phyloP scores from a whole-genome alignment of 768 basidiomycete species.

The Phlebiopsis flavidoalba region DNA sequence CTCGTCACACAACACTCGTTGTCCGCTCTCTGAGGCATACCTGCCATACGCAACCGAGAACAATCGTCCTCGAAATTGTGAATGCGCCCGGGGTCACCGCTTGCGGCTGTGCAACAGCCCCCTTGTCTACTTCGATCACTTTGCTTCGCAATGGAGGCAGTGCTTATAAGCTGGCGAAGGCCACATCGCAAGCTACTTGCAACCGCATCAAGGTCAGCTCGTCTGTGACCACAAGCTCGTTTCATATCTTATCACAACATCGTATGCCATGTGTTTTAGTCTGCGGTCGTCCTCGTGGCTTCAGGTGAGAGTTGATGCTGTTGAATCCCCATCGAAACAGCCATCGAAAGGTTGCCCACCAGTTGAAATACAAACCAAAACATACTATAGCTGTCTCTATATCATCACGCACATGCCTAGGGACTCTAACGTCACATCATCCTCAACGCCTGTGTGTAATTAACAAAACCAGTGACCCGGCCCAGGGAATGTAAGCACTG shows the following conservation, averaged over 20 bases:
- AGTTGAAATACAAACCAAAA: too few species aligned
- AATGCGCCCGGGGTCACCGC: constrained; percentile 72
- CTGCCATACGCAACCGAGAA: constrained; percentile 76
- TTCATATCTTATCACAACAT: too few species aligned
- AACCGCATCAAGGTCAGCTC: neutral
- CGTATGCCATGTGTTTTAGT: constrained; percentile 2
- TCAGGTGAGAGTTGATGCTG: neutral
- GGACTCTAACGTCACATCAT: too few species aligned
- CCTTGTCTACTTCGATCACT: constrained; percentile 82
- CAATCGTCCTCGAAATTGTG: constrained; percentile 61
- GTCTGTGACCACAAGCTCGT: too few species aligned
- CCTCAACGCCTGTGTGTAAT: too few species aligned
- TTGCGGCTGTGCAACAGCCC: constrained; percentile 76
- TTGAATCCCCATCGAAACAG: too few species aligned
- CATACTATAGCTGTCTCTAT: too few species aligned
- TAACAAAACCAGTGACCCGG: too few species aligned
- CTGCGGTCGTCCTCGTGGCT: constrained; percentile 2
- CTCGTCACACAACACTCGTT: constrained; percentile 2
- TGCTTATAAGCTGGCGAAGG: constrained; percentile 71
- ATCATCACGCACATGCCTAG: too few species aligned
- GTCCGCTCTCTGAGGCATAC: neutral
- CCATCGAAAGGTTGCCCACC: too few species aligned
- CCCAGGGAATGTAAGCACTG: too few species aligned
- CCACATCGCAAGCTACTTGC: constrained; percentile 58
- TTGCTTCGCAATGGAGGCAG: constrained; percentile 76